Base-by-base conservation (phyloP, 2,329 filamentous ascomycete species). In the Colletotrichum godetiae region DNA sequence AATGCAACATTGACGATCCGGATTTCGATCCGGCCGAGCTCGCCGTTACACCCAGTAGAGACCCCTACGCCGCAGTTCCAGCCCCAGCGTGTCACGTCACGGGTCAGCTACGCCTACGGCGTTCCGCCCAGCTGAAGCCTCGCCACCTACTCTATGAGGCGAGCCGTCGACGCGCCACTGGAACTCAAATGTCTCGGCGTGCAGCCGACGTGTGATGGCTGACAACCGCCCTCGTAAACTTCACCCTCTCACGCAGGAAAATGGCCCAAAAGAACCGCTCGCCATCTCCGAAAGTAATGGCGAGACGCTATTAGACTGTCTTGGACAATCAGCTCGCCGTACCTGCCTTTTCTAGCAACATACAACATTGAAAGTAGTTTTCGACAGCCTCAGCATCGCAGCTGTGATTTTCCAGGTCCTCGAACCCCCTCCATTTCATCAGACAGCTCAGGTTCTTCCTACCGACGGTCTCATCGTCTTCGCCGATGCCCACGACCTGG, bases 21-120 rank as follows among this genome's bases (percentile, higher is more conserved):
- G 37, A 57, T 27, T 13, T 6, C 19, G 58, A 69, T 69, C 31
- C 53, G 53, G 58, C n/a, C n/a, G 24, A 35, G 37, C 4, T 22
- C 7, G 2, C 46, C 37, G 12, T 24, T 69, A 53, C 42, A 15
- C 5, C 29, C 58, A 35, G 8, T 27, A 1, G 46, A 12, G 4
- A n/a, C 5, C 10, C 33, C 58, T 8, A 24, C 6, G 13, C 62
- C 24, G 8, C 13, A 56, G n/a, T 49, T 31, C 19, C 11, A 22
- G n/a, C 19, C 22, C n/a, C 5, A 5, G 8, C n/a, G 53, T 63
- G 19, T 37, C 12, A 63, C 37, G 29, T 22, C 19, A 8, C 52
- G 24, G 6, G 4, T 2, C 7, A 69, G 58, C 53, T 58, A 66
- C 37, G 42, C 69, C 69, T 58, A 56, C 24, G 66, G 69, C 66